Conservation (phyloP, 768 basidiomycete species). For the Boletus subparvulus region DNA sequence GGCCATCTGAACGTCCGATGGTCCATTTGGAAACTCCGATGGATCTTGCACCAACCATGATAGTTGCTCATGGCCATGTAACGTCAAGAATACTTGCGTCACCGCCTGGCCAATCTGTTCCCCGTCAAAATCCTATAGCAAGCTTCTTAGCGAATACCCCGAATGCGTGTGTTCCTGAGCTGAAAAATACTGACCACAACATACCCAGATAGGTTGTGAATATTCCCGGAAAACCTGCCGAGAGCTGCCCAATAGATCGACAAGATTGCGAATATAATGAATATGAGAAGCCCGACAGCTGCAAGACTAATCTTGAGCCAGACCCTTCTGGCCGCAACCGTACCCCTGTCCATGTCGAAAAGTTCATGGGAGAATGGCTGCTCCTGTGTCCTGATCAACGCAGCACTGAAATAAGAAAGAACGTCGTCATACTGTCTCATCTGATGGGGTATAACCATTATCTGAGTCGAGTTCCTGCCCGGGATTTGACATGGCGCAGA, state of each 20-base stretch:
- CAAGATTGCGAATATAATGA: slow-evolving; percentile 50
- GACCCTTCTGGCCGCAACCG: slow-evolving; percentile 31
- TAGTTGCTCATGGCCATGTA: slow-evolving; percentile 35
- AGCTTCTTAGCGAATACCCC: not conserved
- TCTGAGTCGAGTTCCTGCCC: slow-evolving; percentile 1
- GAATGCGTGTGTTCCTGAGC: not conserved
- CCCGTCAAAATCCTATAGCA: slow-evolving; percentile 58
- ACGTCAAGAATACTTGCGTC: slow-evolving; percentile 35
- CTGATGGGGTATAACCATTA: not conserved
- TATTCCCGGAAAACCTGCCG: slow-evolving; percentile 40
- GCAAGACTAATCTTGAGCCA: slow-evolving; percentile 44
- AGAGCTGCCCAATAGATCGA: slow-evolving; percentile 63
- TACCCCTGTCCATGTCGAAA: slow-evolving; percentile 30
- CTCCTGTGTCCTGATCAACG: slow-evolving; percentile 18
- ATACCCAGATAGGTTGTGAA: slow-evolving; percentile 50
- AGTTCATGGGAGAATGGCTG: slow-evolving; percentile 31
- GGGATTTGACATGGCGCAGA: not conserved
- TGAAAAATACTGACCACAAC: slow-evolving; percentile 47
- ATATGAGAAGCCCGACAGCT: slow-evolving; percentile 36
- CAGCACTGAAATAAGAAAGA: not conserved
- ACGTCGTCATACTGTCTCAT: slow-evolving; percentile 10
- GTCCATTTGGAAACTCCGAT: slow-evolving; percentile 45
- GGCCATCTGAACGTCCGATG: slow-evolving; percentile 40
- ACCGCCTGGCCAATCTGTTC: slow-evolving; percentile 50
- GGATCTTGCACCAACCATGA: slow-evolving; percentile 47